phyloP scores from a whole-genome alignment of 305 asterid species.

The Fraxinus albicans region DNA sequence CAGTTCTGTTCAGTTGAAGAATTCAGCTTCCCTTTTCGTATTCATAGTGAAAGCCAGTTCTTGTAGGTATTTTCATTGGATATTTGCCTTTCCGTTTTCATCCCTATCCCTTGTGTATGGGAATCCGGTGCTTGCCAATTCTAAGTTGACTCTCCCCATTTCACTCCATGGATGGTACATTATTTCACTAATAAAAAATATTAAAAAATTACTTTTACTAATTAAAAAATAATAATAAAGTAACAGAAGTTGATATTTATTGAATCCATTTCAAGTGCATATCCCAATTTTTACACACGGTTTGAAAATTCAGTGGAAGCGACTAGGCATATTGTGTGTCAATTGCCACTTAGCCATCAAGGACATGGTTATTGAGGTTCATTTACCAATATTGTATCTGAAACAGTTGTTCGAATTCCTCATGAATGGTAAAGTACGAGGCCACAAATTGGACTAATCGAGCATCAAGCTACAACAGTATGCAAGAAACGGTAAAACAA shows the following conservation, averaged over 20 bases:
- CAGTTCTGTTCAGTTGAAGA: slow-evolving; percentile 5
- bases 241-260: background rate
- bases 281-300: background rate
- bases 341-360: background rate
- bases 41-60: background rate
- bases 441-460: background rate
- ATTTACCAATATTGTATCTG: background rate
- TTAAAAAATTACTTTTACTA: background rate
- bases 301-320: background rate
- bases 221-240: background rate
- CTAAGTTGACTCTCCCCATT: background rate
- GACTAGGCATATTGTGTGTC: background rate
- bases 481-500: background rate
- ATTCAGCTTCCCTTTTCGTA: slow-evolving; percentile 14
- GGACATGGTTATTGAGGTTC: background rate
- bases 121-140: too few relatives aligned
- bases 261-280: background rate
- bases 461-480: background rate
- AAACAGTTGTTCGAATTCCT: background rate
- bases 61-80: slow-evolving; percentile 5
- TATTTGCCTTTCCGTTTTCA: background rate
- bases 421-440: background rate
- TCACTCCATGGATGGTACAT: background rate
- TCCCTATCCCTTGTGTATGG: too few relatives aligned
- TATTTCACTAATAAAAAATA: background rate